Base-by-base conservation (phyloP, 2,329 filamentous ascomycete genomes). In the Neopestalotiopsis rosae region DNA sequence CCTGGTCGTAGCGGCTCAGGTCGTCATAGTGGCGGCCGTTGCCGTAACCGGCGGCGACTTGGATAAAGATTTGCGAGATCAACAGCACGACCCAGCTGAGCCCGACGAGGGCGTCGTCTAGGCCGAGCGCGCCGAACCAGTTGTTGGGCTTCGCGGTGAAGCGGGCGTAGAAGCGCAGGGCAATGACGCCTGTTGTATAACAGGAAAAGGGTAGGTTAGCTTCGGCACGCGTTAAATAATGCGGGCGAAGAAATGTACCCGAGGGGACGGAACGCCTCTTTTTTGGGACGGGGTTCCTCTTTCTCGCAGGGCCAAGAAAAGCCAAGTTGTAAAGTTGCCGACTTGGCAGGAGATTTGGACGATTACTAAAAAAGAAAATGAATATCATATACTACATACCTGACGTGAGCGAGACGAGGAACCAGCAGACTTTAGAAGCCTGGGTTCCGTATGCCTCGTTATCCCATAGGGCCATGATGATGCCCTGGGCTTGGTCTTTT, bases 161-260 rank as follows among this genome's bases (percentile, higher is more conserved):
- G 20, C 64, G 64, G n/a, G 45, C 20, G 14, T 66, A 66, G 32
- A 66, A 66, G 14, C 64, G 64, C n/a, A 66, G 64, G 24, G 45
- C 42, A 20, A 66, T 52, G 14, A 66, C 20, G 2, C 14, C 64
- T 66, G 24, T 28, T 28, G 32, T 62, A 10, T n/a, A 9, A 2
- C 20, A 7, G 17, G n/a, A 20, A 20, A 6, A 24, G 17, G 9
- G 42, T 4, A 5, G 17, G 42, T 17, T 49, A 38, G 42, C n/a
- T 5, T 5, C 12, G 5, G 17, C 5, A 17, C 3, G 9, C 4
- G 17, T n/a, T 6, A n/a, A 20, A 9, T 2, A 20, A 9, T 24
- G 2, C 5, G 5, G 45, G 17, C 5, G 17, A 52, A n/a, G 34
- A 38, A 52, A 20, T 24, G 0, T 14, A 2, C 17, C 20, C 17